Base-by-base conservation (phyloP, 2,329 filamentous ascomycete species). In the Diaporthe ampelina region DNA sequence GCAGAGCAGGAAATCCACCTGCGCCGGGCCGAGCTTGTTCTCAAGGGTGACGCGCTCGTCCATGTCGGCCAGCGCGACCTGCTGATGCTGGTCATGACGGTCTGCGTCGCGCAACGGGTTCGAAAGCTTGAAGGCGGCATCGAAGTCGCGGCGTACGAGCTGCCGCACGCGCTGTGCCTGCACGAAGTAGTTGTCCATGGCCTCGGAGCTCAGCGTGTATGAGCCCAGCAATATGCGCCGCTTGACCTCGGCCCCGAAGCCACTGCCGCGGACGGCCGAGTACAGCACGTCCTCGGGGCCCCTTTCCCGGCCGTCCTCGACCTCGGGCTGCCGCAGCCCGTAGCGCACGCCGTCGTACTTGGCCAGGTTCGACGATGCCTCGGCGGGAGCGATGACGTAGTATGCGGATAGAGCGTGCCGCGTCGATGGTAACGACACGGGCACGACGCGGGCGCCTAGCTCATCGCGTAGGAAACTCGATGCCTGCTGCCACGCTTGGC, bases 341-440 rank as follows among this genome's bases (percentile, higher is more conserved):
- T 97, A 99, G 15, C 97, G 93, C n/a, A 98, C 91, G 26, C 97
- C 97, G 79, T 99, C 97, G 82, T 98, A 99, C 82, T 97, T 98
- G 73, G 97, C 94, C 2, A 99, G 90, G 79, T 99, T 99, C 21
- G 96, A 98, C 1, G 95, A 95, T 4, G 97, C 97, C 84, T 99
- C 97, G 21, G 97, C 96, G 0, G 97, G 95, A 0, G 97, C 97
- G 73, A 99, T 91, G 73, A 99, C 90, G 83, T 99, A 99, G 86
- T 99, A 99, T 45, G 97, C 94, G 26, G 95, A 94, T 0, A 99
- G 90, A 0, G 97, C 96, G 78, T 94, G 92, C 76, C 91, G 93
- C 1, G 96, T 99, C 0, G 92, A 91, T 0, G 96, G 95, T 6
- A 99, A 88, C 2, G 93, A 94, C 21, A 98, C 90, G 1, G 94